Percentiles rank a stretch among this genome's conserved stretches.
These are phyloP conservation scores for Porogramme epimiltina DNA, from an alignment of 1,284 basidiomycete species.

Conservation along the genomic window DNA sequence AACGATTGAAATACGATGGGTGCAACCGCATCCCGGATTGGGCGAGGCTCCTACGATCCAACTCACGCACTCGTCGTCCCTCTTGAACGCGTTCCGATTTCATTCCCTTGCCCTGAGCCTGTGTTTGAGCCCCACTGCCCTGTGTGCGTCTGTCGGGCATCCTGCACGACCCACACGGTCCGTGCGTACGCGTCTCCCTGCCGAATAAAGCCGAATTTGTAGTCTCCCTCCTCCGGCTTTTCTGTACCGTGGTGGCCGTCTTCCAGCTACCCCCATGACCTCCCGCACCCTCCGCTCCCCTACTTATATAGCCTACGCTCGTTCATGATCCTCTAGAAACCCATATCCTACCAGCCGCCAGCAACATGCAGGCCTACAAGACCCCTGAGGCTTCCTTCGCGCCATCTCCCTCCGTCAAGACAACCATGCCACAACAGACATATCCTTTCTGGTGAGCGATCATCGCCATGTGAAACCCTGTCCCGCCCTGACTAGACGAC, in stretches of 20 bases:
- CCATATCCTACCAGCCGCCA: conserved; percentile 3
- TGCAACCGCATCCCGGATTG: conserved; percentile 3
- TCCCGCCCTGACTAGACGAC: conserved; percentile 5
- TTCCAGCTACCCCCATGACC: neutral
- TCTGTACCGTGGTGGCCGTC: neutral
- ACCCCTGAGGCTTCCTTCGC: neutral
- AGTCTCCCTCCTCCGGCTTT: neutral
- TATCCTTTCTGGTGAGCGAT: conserved; percentile 67
- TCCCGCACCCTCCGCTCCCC: neutral
- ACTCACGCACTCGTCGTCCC: too few species aligned
- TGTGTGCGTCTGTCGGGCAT: neutral
- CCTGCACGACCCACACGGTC: neutral
- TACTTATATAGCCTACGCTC: conserved; percentile 10
- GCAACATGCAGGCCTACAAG: conserved; percentile 9
- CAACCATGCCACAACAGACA: conserved; percentile 30
- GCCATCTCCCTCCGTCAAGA: neutral
- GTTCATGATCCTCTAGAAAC: conserved; percentile 10
- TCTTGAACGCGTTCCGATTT: too few species aligned
- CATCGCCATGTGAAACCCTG: neutral
- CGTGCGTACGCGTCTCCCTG: neutral
- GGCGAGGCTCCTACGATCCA: neutral
- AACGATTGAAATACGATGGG: too few species aligned
- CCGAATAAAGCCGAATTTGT: neutral
- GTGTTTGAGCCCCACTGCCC: neutral
- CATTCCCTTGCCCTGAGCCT: neutral